Base-by-base conservation (phyloP, 192 early-diverging fungal species). In the Entomortierella beljakovae region DNA sequence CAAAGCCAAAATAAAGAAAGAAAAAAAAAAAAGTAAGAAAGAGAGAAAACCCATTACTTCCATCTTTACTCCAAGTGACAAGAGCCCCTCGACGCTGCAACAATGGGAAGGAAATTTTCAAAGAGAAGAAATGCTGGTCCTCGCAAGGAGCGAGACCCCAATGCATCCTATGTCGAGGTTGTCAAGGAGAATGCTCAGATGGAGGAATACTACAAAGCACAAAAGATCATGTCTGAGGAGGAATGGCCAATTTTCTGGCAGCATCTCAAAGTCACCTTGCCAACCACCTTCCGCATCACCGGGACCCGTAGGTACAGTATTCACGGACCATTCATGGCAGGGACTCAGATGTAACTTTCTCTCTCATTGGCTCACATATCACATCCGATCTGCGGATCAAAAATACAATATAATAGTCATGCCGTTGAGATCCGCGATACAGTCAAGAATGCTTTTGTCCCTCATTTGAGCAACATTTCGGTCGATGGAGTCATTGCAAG, bases 211-310 rank as follows among this genome's bases (percentile, higher is more conserved):
- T 94, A 94, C 85, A 89, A 89, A 84, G 92, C 81, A 8, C 95
- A 95, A 71, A 81, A 86, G 56, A 80, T 97, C 38, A 81, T 97
- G 48, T 62, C 87, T 16, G 93, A 92, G n/a, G 92, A 93, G 25
- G 97, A 99, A 82, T 98, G 90, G 83, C 83, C 88, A 20, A 63
- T 72, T 46, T 92, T 96, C 50, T 88, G 95, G 80, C 87, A 89
- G 51, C 60, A 81, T 0, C 86, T 98, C 77, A 85, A 86, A 76
- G 89, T 83, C 34, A 83, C 84, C 20, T 88, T 99, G 50, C 98
- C 98, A 9, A 93, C 93, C 31, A 92, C 92, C 55, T 99, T 97
- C 80, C 89, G 98, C 48, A 94, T 99, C 74, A 96, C 97, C 0
- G 98, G 97, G 13, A 94, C 91, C 55, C 87, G 93, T 65, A 86